Base-by-base conservation (phyloP, 495 filamentous ascomycete species). In the Corynascus novoguineensis region DNA sequence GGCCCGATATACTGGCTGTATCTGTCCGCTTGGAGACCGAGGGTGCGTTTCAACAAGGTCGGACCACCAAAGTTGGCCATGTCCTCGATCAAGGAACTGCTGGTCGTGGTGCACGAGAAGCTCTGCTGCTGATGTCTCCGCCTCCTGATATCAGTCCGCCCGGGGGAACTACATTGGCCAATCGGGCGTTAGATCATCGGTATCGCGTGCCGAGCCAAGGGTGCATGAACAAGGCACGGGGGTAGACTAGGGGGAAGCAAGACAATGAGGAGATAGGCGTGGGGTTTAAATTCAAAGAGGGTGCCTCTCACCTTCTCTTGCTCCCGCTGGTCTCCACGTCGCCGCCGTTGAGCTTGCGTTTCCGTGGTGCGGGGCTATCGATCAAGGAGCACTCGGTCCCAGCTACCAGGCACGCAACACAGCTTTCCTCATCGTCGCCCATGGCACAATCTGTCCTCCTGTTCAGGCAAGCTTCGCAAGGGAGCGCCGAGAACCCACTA, bases 361-460 rank as follows among this genome's bases (percentile, higher is more conserved):
- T 96, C 74, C 85, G 83, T 31, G 83, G 80, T 55, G 81, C 82
- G 22, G 83, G 78, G 55, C 90, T 88, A 45, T 81, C 80, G 29
- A 78, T 73, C 68, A 86, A 78, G 7, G 84, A 85, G 66, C 84
- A 87, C 27, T 82, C 80, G 64, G 80, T 77, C 41, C 78, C 79
- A 61, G 78, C 80, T 67, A 79, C 78, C 66, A 82, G 78, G 66
- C 84, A 87, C 32, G 83, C 74, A 55, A 84, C 74, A 68, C 84
- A 87, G 64, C 73, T 77, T 27, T 79, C 78, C 34, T 83, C 79
- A 25, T 83, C 84, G 42, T 84, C 83, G 67, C 90, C 87, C 73
- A 96, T 88, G 54, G 95, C 90, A 75, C 93, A 98, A 64, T 90
- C 86, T 64, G 85, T 89, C 71, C 92, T 90, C 67, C 91, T 78